phyloP scores from a whole-genome alignment of 2,329 filamentous ascomycete species.

The Penicillium nordicum region DNA sequence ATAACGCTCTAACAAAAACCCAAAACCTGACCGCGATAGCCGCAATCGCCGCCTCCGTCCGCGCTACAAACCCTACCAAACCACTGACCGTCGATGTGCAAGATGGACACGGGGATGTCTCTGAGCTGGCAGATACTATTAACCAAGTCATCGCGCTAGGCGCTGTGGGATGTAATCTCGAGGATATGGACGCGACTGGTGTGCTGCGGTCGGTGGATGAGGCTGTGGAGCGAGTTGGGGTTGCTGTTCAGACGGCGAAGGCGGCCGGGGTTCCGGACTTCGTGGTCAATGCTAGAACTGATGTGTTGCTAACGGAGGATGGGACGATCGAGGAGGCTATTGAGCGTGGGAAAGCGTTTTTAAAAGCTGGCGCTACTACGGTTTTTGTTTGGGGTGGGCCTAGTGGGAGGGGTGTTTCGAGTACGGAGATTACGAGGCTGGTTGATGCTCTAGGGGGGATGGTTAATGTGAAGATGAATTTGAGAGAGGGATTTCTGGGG shows the following conservation, averaged over 20 bases:
- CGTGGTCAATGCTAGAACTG: constrained; percentile 57
- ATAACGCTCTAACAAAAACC: constrained; percentile 50
- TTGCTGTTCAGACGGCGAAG: constrained; percentile 30
- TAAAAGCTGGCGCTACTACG: constrained; percentile 57
- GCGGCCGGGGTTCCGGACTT: constrained; percentile 54
- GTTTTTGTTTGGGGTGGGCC: constrained; percentile 60
- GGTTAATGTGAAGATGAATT: constrained; percentile 49
- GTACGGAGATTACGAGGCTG: constrained; percentile 48
- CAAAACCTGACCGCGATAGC: constrained; percentile 51
- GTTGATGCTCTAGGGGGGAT: constrained; percentile 50
- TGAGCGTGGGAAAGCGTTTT: constrained; percentile 53
- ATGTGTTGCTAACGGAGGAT: constrained; percentile 43
- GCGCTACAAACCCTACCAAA: constrained; percentile 34
- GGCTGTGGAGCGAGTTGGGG: constrained; percentile 49
- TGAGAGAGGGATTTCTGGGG: constrained; percentile 40
- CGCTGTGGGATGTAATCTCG: constrained; percentile 58
- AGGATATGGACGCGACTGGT: constrained; percentile 49
- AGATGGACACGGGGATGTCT: constrained; percentile 57
- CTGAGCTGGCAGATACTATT: constrained; percentile 41
- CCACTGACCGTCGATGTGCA: constrained; percentile 57
- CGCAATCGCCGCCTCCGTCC: constrained; percentile 46
- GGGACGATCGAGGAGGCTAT: constrained; percentile 50
- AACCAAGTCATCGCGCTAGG: constrained; percentile 48
- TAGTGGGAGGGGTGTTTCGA: constrained; percentile 42
- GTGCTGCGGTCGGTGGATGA: constrained; percentile 43